phyloP scores from a whole-genome alignment of 2,329 filamentous ascomycete genomes.

The Elsinoe australis region DNA sequence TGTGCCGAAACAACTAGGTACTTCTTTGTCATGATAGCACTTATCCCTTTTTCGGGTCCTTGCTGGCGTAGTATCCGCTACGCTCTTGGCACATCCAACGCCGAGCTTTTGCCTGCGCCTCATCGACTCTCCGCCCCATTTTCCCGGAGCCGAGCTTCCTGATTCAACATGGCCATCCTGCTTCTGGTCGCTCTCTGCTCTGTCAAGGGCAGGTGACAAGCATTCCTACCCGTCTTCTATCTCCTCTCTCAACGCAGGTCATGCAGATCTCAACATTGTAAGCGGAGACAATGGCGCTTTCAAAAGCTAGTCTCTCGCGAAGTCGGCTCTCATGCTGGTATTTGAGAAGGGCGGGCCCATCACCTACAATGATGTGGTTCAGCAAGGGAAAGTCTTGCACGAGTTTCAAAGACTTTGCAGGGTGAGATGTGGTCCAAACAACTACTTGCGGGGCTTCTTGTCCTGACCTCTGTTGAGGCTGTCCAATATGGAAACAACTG shows the following conservation, averaged over 20 bases:
- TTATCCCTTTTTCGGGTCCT: not conserved
- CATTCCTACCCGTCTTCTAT: constrained; percentile 1
- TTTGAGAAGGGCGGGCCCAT: constrained; percentile 12
- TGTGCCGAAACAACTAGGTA: no score
- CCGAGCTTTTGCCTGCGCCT: constrained; percentile 2
- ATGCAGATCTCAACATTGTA: constrained; percentile 3
- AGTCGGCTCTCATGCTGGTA: constrained; percentile 5
- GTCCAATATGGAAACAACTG: constrained; percentile 30
- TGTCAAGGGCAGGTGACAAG: constrained; percentile 13
- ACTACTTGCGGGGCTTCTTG: not conserved
- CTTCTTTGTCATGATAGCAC: no score
- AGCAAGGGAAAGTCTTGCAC: constrained; percentile 2
- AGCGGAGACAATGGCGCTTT: not conserved
- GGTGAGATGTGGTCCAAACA: constrained; percentile 14
- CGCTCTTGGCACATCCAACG: not conserved
- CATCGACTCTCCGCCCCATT: constrained; percentile 3
- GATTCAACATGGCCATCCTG: constrained; percentile 1
- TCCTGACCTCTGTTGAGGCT: constrained; percentile 8
- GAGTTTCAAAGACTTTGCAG: constrained; percentile 4
- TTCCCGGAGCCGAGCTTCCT: constrained; percentile 7
- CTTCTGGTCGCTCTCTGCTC: not conserved
- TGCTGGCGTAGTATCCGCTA: not conserved
- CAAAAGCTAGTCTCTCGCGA: not conserved
- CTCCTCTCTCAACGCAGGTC: not conserved
- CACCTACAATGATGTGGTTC: constrained; percentile 6